A percentile compares a stretch with the other conserved stretches of the same genome.
phyloP scores from a whole-genome alignment of 192 early-diverging fungal genomes.

The Coemansia sp. region DNA sequence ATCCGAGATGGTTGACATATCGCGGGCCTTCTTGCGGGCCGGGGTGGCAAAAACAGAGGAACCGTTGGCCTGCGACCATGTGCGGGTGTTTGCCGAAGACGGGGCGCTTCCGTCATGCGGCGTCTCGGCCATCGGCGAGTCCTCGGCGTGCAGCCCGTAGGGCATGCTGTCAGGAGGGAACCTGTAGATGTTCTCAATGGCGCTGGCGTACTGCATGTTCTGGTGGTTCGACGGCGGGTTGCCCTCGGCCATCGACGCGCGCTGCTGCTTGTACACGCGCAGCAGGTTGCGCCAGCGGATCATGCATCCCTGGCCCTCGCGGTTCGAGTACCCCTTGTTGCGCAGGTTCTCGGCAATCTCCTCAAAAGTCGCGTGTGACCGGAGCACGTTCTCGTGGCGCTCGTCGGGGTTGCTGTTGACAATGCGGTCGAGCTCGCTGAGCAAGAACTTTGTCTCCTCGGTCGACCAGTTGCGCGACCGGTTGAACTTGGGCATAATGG shows the following conservation, averaged over 20 bases:
- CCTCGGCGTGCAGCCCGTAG: conserved; percentile 29
- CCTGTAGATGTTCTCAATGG: conserved; percentile 51
- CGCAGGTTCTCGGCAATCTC: conserved; percentile 44
- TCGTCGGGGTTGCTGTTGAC: conserved; percentile 47
- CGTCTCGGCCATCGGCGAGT: conserved; percentile 38
- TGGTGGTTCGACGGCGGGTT: conserved; percentile 32
- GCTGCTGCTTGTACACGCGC: conserved; percentile 75
- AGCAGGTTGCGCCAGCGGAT: conserved; percentile 65
- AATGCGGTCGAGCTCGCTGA: conserved; percentile 49
- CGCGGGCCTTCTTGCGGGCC: conserved; percentile 49
- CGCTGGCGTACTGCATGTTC: conserved; percentile 43
- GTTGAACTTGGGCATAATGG: conserved; percentile 55
- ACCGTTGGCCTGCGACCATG: conserved; percentile 50
- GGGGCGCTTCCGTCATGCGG: conserved; percentile 22
- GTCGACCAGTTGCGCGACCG: conserved; percentile 53
- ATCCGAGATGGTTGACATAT: conserved; percentile 35
- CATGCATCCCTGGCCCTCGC: conserved; percentile 54
- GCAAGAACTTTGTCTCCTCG: conserved; percentile 51
- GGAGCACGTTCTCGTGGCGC: conserved; percentile 45
- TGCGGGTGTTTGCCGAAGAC: conserved; percentile 20
- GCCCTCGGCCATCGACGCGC: conserved; percentile 60
- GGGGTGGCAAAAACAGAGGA: conserved; percentile 39
- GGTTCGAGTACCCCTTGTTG: conserved; percentile 40
- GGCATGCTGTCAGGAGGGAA: conserved; percentile 47
- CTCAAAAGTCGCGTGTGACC: conserved; percentile 49